Evolutionary conservation across 2,329 filamentous ascomycete genomes (phyloP).

Genomic region (Stagonosporopsis tanaceti): DNA sequence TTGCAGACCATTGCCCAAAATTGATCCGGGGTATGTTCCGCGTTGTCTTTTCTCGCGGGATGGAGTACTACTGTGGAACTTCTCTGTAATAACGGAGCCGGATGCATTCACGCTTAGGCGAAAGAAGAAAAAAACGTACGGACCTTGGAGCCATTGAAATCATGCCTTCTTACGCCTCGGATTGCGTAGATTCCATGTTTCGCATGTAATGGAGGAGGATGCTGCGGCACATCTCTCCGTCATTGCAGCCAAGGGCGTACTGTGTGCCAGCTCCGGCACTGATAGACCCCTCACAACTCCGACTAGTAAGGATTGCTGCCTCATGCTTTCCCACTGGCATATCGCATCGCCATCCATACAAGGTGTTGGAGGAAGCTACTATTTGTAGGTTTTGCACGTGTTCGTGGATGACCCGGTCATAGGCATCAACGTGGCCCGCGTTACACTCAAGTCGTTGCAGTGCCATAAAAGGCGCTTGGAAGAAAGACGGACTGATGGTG

Average conservation of each 20-base stretch:
- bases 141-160: neutral
- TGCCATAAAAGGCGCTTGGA: conserved; percentile 37
- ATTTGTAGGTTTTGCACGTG: conserved; percentile 25
- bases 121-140: neutral
- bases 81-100: neutral
- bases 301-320: conserved; percentile 35
- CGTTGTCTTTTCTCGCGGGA: neutral
- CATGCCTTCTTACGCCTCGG: conserved; percentile 3
- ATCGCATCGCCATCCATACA: conserved; percentile 38
- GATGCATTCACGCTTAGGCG: neutral
- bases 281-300: conserved; percentile 27
- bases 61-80: neutral
- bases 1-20: conserved; percentile 8
- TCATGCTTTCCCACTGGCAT: conserved; percentile 30
- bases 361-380: conserved; percentile 27
- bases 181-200: conserved; percentile 29
- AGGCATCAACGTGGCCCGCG: conserved; percentile 22
- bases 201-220: conserved; percentile 27
- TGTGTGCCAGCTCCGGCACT: conserved; percentile 21
- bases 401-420: conserved; percentile 20
- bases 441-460: conserved; percentile 32
- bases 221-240: conserved; percentile 20
- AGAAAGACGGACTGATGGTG: conserved; percentile 28
- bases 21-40: conserved; percentile 4
- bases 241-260: conserved; percentile 13